Percentiles rank a stretch among this genome's conserved stretches.
These are phyloP conservation scores for Pythium aphanidermatum DNA, from an alignment of 352 stramenopile species.

Conservation along the genomic window DNA sequence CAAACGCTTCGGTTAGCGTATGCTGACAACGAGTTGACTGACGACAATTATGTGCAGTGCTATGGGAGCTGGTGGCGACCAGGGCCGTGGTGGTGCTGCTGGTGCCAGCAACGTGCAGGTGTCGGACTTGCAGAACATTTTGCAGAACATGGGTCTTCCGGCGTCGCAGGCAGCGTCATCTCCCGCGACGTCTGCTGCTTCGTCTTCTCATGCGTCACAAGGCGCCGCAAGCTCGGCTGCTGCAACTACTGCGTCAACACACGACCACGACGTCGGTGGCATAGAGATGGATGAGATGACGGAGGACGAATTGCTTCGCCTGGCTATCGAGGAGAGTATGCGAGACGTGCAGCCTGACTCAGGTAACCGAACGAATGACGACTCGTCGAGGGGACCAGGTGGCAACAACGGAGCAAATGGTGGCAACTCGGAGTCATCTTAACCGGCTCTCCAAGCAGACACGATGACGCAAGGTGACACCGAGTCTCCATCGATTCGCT, in stretches of 20 bases:
- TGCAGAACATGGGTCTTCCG: slow-evolving; percentile 85
- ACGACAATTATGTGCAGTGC: slow-evolving; percentile 27
- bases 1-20: not conserved
- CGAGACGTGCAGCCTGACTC: slow-evolving; percentile 54
- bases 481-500: too few species aligned
- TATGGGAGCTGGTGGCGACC: slow-evolving; percentile 68
- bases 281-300: slow-evolving; percentile 87
- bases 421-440: slow-evolving; percentile 42
- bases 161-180: slow-evolving; percentile 61
- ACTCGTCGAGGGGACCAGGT: slow-evolving; percentile 17
- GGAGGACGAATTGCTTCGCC: slow-evolving; percentile 76
- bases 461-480: not conserved
- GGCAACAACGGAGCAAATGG: slow-evolving; percentile 20
- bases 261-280: slow-evolving; percentile 70
- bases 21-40: too few species aligned
- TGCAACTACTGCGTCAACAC: slow-evolving; percentile 63
- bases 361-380: slow-evolving; percentile 48
- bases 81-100: slow-evolving; percentile 29
- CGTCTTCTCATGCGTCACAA: slow-evolving; percentile 66
- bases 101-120: slow-evolving; percentile 61
- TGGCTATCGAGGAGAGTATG: slow-evolving; percentile 87
- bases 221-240: slow-evolving; percentile 62
- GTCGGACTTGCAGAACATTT: slow-evolving; percentile 82
- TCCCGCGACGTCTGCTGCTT: slow-evolving; percentile 63
- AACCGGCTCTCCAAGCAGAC: too few species aligned